These are phyloP conservation scores for Tolypocladium inflatum DNA, from an alignment of 2,329 filamentous ascomycete genomes.

Conservation along the genomic window DNA sequence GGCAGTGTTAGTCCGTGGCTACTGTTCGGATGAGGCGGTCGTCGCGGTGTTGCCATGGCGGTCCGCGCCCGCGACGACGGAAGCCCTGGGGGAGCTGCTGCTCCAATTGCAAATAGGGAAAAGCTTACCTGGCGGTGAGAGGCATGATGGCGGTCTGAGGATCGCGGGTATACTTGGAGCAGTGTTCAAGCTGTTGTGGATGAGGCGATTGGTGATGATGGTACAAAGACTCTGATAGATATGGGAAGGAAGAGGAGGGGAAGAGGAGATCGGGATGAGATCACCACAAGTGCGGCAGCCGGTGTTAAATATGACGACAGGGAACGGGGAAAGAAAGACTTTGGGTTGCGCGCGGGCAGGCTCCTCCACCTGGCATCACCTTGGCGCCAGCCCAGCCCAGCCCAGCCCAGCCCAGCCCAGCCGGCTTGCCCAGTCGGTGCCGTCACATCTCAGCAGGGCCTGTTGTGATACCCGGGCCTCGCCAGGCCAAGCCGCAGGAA, in stretches of 20 bases:
- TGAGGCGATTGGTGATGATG: background rate
- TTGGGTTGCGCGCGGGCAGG: background rate
- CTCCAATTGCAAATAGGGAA: background rate
- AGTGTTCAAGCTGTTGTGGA: background rate
- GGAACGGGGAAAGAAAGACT: background rate
- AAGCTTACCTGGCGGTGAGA: conserved; percentile 48
- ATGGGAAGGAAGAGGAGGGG: background rate
- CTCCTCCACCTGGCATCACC: background rate
- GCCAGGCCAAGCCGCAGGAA: background rate
- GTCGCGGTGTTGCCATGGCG: background rate
- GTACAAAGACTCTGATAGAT: background rate
- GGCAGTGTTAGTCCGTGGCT: conserved; percentile 4
- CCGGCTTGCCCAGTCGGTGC: background rate
- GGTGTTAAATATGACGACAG: background rate
- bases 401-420: background rate
- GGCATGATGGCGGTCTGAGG: conserved; percentile 34
- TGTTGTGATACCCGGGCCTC: background rate
- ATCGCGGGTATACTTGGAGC: background rate
- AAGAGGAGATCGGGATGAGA: background rate
- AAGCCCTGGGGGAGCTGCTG: background rate
- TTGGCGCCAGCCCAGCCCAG: background rate
- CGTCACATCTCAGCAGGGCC: background rate
- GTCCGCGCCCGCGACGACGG: background rate
- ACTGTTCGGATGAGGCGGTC: conserved; percentile 2
- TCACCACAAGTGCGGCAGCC: background rate